Base-by-base conservation (phyloP, 208 protist species). In the Trypanosoma congolense region DNA sequence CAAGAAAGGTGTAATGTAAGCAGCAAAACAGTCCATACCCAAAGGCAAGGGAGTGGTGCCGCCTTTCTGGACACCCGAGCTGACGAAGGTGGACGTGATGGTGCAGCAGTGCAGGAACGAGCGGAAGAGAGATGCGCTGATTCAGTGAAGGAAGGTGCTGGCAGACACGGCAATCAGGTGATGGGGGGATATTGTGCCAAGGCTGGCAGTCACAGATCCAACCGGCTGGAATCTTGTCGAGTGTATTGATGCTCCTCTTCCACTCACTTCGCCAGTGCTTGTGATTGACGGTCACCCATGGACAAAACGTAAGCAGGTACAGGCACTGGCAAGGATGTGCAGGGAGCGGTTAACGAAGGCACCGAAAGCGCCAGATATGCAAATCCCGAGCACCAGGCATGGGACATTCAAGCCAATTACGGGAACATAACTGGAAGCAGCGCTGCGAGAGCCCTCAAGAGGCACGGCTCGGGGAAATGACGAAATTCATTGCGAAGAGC, bases 51-150 rank as follows among this genome's bases (percentile, higher is more conserved):
- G 36, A 0, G 19, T 28, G n/a, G 22, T 19, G 21, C 24, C 43
- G 12, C 54, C 54, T 2, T 45, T 48, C 26, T 69, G 52, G 62
- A 56, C 62, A 18, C 54, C 35, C 14, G 62, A 61, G 43, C 44
- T 60, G 1, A 33, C 3, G 16, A 35, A 47, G 2, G 28, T 52
- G 10, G 67, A 68, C 21, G 48, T n/a, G n/a, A n/a, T n/a, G n/a
- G n/a, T n/a, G n/a, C n/a, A n/a, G n/a, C n/a, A n/a, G n/a, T n/a
- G n/a, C n/a, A n/a, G n/a, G n/a, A n/a, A n/a, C n/a, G n/a, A n/a
- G n/a, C n/a, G n/a, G n/a, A n/a, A n/a, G n/a, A n/a, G n/a, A n/a
- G n/a, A n/a, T n/a, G n/a, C 45, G 28, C 40, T 56, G 40, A 44
- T 46, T 18, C 10, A 21, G 19, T 53, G 55, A 38, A 29, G 50